Evolutionary conservation across 1,284 basidiomycete genomes (phyloP).

Genomic region (Cutaneotrichosporon cutaneum): DNA sequence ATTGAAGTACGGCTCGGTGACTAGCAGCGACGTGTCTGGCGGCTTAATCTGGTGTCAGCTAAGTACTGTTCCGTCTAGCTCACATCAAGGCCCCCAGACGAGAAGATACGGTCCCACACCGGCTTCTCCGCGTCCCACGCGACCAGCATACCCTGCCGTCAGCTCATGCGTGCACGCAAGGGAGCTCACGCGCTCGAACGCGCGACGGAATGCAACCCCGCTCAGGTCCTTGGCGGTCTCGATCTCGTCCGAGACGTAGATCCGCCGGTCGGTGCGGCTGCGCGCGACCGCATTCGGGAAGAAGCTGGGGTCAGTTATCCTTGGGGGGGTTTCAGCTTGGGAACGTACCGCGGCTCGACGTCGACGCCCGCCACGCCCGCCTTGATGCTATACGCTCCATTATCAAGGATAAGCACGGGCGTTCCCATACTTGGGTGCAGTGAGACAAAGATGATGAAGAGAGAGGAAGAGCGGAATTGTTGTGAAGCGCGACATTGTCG

Average conservation of each 20-base stretch:
- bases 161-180: constrained; percentile 13
- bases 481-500: not conserved
- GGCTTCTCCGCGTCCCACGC: constrained; percentile 92
- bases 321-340: not conserved
- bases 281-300: constrained; percentile 75
- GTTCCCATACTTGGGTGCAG: constrained; percentile 11
- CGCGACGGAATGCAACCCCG: constrained; percentile 72
- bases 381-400: constrained; percentile 79
- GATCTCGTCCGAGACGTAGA: constrained; percentile 79
- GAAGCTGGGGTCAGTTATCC: constrained; percentile 55
- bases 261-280: constrained; percentile 72
- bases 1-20: constrained; percentile 93
- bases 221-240: constrained; percentile 71
- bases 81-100: constrained; percentile 66
- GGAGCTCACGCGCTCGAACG: constrained; percentile 74
- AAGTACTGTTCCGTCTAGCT: constrained; percentile 32
- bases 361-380: constrained; percentile 59
- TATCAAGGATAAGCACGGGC: constrained; percentile 71
- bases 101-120: constrained; percentile 83
- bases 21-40: constrained; percentile 67
- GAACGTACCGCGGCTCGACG: constrained; percentile 43
- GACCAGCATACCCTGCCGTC: constrained; percentile 73
- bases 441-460: not conserved
- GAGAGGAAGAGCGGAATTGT: not conserved
- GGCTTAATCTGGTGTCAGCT: constrained; percentile 63